These are phyloP conservation scores for Phylloporus sp. DNA, from an alignment of 768 basidiomycete genomes.

Conservation along the genomic window DNA sequence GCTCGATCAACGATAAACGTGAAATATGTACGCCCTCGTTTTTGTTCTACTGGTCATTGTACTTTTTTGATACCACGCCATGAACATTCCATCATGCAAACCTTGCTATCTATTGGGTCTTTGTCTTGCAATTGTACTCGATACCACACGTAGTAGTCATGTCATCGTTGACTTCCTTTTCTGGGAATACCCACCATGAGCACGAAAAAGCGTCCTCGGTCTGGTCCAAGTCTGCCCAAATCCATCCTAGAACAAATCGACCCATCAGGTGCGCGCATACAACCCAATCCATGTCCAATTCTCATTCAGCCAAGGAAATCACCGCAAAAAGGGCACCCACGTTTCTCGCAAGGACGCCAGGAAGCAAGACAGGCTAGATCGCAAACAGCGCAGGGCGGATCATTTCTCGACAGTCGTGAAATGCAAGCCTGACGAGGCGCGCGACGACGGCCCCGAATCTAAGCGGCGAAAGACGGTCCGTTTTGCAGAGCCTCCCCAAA, in stretches of 20 bases:
- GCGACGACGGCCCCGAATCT: slow-evolving; percentile 38
- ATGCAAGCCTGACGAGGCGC: slow-evolving; percentile 39
- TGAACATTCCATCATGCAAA: slow-evolving; percentile 14
- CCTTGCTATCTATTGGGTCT: slow-evolving; percentile 8
- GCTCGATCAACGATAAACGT: slow-evolving; percentile 36
- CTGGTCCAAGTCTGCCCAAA: slow-evolving; percentile 26
- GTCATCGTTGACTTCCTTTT: background rate
- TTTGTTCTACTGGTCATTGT: slow-evolving; percentile 14
- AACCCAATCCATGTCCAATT: background rate
- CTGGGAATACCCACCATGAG: slow-evolving; percentile 7
- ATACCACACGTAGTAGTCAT: background rate
- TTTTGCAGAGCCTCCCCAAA: slow-evolving; percentile 1
- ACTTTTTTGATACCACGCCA: slow-evolving; percentile 9
- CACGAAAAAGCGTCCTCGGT: slow-evolving; percentile 6
- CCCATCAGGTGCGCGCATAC: slow-evolving; percentile 12
- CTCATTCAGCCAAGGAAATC: slow-evolving; percentile 6
- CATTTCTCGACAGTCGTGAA: slow-evolving; percentile 47
- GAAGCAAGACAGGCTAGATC: slow-evolving; percentile 54
- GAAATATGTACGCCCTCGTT: background rate
- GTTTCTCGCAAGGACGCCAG: slow-evolving; percentile 56
- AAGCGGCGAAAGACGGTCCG: slow-evolving; percentile 42
- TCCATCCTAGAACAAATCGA: slow-evolving; percentile 26
- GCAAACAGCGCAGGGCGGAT: slow-evolving; percentile 59
- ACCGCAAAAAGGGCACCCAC: slow-evolving; percentile 9
- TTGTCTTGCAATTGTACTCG: slow-evolving; percentile 1